Base-by-base conservation (phyloP, 179 eudicot genomes). In the Silene noctiflora region DNA sequence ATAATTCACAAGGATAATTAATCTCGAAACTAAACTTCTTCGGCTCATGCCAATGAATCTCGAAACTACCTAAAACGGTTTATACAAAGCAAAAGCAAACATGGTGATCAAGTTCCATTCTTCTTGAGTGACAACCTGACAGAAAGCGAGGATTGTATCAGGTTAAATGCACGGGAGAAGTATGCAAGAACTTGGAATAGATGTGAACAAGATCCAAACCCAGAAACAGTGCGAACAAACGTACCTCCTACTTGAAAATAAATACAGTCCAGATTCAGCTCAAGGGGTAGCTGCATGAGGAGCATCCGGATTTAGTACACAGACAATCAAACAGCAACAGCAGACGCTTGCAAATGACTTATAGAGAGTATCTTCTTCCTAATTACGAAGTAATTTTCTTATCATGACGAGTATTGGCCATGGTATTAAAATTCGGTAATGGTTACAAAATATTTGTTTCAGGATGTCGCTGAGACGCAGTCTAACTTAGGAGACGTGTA, bases 231-330 rank as follows among this genome's bases (percentile, higher is more conserved):
- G 20, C 19, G n/a, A 6, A 19, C 11, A 1, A 12, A 3, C n/a
- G 35, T 75, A 80, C 82, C 82, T 80, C 63, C 76, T 80, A 53
- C 70, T 62, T 33, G 48, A 51, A 44, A 39, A 71, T 33, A 22
- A 70, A 66, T 63, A 33, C n/a, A 69, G 65, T 65, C 75, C 75
- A 60, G 10, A 3, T 9, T 75, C 72, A 64, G 59, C n/a, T 80
- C 79, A 80, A 59, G 82, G 79, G 17, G 79, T 42, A 24, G 72
- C 79, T 80, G 82, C 76, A 75, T 4, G 64, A 35, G 3, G 33
- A 64, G 19, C 33, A 80, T 17, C 21, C 22, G 55, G 55, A 3
- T 20, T 75, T 14, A 67, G 72, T 35, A 35, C 42, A 35, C 42
- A 35, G 33, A 29, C 33, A 29, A 35, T 35, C 42, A 20, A 27